Evolutionary conservation across 805 yeast species (phyloP).

Genomic region (Pichia heedii): DNA sequence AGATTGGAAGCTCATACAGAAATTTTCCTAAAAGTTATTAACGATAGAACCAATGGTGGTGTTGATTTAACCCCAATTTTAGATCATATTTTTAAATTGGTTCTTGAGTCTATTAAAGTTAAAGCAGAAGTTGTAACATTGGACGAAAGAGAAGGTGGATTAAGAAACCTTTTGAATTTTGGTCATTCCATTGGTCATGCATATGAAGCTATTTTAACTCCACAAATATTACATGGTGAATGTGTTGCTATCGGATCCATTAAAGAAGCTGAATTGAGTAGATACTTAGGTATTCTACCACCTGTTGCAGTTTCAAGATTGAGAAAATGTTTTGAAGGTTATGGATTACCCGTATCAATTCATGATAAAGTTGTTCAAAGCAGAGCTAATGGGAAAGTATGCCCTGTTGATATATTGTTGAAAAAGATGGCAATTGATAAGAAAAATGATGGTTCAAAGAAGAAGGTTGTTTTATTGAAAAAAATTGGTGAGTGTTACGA

Average conservation of each 20-base stretch:
- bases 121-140: conserved; percentile 90
- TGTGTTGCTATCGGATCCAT: conserved; percentile 98
- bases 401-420: conserved; percentile 69
- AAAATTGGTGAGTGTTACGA: conserved; percentile 86
- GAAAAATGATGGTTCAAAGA: conserved; percentile 88
- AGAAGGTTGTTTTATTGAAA: conserved; percentile 77
- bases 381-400: conserved; percentile 57
- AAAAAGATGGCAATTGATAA: conserved; percentile 91
- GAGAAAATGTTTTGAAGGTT: conserved; percentile 71
- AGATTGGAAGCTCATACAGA: conserved; percentile 74
- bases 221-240: conserved; percentile 95
- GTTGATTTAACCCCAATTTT: conserved; percentile 63
- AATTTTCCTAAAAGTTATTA: conserved; percentile 59
- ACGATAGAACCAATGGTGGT: conserved; percentile 29
- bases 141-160: conserved; percentile 93
- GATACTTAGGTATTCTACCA: conserved; percentile 79
- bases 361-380: conserved; percentile 64
- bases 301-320: conserved; percentile 93
- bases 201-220: conserved; percentile 93
- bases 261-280: conserved; percentile 88
- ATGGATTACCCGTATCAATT: conserved; percentile 75
- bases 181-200: conserved; percentile 99
- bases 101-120: conserved; percentile 76
- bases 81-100: conserved; percentile 70
- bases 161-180: conserved; percentile 85